Base-by-base conservation (phyloP, 441 rosid species). In the Gossypium davidsonii region DNA sequence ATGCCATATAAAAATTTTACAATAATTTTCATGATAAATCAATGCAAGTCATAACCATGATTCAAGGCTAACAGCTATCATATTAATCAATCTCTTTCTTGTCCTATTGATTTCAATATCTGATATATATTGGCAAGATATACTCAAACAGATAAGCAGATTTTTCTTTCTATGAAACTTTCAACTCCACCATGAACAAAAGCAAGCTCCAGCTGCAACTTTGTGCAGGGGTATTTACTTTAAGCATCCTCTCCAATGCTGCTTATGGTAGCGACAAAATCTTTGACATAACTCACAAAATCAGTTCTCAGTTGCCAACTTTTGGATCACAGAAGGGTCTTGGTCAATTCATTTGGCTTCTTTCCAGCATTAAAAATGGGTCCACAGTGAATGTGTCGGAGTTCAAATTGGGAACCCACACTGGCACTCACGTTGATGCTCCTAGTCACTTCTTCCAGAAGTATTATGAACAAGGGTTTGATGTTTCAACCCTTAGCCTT, bases 381-480 rank as follows among this genome's bases (percentile, higher is more conserved):
- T 82, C 89, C 1, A 4, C 44, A 0, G 74, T 81, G 20, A 87
- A 89, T 65, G 52, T 9, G 12, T 85, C 90, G 6, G 82, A 73
- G 80, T 79, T 83, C 69, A 86, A 83, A 80, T 74, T 87, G 42
- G 79, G 82, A 23, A 73, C 80, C 11, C 91, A 86, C 76, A 77
- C 83, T 6, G 91, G 88, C 39, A 90, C 92, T 3, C 92, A 90
- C 61, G 87, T 86, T 6, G 91, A 90, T 46, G 87, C 89, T 1
- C 90, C 92, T 0, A 86, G 90, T 28, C 92, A 90, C 58, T 75
- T 83, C 67, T 83, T 68, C 67, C 87, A 88, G 65, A 74, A 81
- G 6, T 90, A 86, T 44, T 85, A 81, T 28, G 91, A 90, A 52
- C 85, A 86, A 14, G 89, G 89, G 1, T 88, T 78, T 46, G 92